Evolutionary conservation across 495 filamentous ascomycete genomes (phyloP), one percentile per base, ranked within the genome.

Genomic region (Bacidia rubella): DNA sequence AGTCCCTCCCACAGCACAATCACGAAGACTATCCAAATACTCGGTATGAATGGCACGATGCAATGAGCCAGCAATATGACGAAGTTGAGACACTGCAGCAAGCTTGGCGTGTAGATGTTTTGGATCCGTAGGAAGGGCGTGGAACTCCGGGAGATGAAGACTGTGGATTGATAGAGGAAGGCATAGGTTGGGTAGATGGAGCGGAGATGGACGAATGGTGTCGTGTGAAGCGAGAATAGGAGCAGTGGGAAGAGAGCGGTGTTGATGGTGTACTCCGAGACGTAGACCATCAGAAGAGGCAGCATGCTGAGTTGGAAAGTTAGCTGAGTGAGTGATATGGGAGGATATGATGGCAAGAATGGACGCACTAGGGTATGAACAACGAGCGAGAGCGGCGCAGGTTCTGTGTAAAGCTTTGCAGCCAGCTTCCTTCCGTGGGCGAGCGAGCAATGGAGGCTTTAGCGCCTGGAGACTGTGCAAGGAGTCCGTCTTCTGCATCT

Each of bases 261-360:
- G 68, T 96, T 96, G 66, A 96, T 94, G 54, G 86, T 90, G 64
- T 96, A 97, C 71, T 98, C 92, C 49, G 88, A 86, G 38, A 95
- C 76, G 63, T 95, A 98, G 51, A 98, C 92, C 22, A 98, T 69
- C 39, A 96, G 70, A 10, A 98, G 74, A 0, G 92, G 92, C 2
- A 95, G 70, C 87, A 97, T 96, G 62, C 87, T 83, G 38, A 15
- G 15, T n/a, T 19, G 47, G 20, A 54, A 20, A 22, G 21, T 22
- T 15, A 41, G 52, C 19, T 49, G 27, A 29, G 43, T 22, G 26
- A 27, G n/a, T 12, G 48, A 51, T 2, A 56, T 25, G 27, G 46
- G 35, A 24, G 15, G 25, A 10, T 23, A 19, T 10, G 19, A 27
- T 11, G 11, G 3, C 10, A 2, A 26, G 5, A 22, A 21, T 17